A percentile compares a stretch with the other conserved stretches of the same genome.
Evolutionary conservation across 108 stramenopile genomes (phyloP).

Genomic region (Mayamaea pseudoterrestris): DNA sequence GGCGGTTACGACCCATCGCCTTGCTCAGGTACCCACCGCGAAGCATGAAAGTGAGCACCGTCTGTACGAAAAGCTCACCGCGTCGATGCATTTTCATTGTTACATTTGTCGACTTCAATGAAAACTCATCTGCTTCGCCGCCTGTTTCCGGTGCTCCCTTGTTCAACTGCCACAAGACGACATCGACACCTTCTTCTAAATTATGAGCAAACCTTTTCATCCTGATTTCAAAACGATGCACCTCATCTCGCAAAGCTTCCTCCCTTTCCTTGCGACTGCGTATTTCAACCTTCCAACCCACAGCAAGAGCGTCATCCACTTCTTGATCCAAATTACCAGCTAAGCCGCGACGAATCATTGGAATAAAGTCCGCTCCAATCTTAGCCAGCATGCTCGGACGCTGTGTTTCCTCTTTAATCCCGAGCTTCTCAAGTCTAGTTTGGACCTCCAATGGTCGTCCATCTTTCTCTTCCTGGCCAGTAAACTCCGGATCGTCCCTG

Average conservation of each 20-base stretch:
- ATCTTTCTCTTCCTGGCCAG: slow-evolving; percentile 13
- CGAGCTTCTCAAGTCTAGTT: slow-evolving; percentile 8
- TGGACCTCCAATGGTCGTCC: not conserved
- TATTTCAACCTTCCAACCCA: slow-evolving; percentile 76
- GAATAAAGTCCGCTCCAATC: slow-evolving; percentile 43
- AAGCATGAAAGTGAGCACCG: slow-evolving; percentile 62
- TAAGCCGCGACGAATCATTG: slow-evolving; percentile 69
- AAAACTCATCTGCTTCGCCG: slow-evolving; percentile 58
- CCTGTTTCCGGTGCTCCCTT: slow-evolving; percentile 42
- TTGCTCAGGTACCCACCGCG: slow-evolving; percentile 83
- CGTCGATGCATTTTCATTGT: slow-evolving; percentile 65
- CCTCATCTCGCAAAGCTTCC: slow-evolving; percentile 70
- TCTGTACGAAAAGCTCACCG: slow-evolving; percentile 68
- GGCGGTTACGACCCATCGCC: slow-evolving; percentile 64
- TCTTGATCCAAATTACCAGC: slow-evolving; percentile 21
- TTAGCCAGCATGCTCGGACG: not conserved
- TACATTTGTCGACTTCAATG: slow-evolving; percentile 69
- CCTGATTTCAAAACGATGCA: slow-evolving; percentile 62
- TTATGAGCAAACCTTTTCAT: slow-evolving; percentile 49
- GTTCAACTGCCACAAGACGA: slow-evolving; percentile 81
- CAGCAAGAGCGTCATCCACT: slow-evolving; percentile 41
- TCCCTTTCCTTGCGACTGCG: slow-evolving; percentile 73
- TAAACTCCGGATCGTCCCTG: slow-evolving; percentile 14
- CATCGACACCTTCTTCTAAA: slow-evolving; percentile 75
- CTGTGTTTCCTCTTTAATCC: slow-evolving; percentile 8